These are phyloP conservation scores for Globisporangium paddicum DNA, from an alignment of 352 stramenopile genomes.

Conservation along the genomic window DNA sequence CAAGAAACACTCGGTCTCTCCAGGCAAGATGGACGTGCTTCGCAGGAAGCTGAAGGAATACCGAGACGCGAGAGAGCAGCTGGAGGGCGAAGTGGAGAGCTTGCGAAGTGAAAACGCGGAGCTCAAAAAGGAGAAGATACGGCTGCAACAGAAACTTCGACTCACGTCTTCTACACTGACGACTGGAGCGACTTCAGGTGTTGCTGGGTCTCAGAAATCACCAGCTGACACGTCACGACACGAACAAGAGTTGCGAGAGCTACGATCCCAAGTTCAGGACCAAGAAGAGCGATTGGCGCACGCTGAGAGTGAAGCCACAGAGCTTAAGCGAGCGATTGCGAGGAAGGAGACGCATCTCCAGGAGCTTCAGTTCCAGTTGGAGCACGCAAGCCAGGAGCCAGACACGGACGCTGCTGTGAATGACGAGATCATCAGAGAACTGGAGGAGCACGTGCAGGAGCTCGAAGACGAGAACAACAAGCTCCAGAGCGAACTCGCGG, in stretches of 20 bases:
- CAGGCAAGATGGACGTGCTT: conserved; percentile 38
- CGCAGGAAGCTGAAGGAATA: conserved; percentile 41
- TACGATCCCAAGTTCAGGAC: conserved; percentile 18
- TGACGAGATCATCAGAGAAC: conserved; percentile 3
- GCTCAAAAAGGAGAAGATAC: conserved; percentile 56
- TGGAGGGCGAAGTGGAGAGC: conserved; percentile 37
- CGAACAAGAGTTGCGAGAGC: conserved; percentile 18
- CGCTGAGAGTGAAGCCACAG: background rate
- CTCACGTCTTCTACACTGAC: conserved; percentile 24
- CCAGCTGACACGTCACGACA: background rate
- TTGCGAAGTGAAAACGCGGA: conserved; percentile 31
- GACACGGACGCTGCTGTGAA: background rate
- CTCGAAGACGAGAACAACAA: conserved; percentile 73
- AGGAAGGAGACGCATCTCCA: conserved; percentile 15
- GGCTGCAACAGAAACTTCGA: conserved; percentile 64
- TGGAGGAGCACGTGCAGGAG: conserved; percentile 11
- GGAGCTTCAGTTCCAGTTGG: conserved; percentile 22
- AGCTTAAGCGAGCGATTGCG: background rate
- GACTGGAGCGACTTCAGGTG: conserved; percentile 2
- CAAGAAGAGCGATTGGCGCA: conserved; percentile 15
- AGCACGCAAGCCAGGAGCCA: background rate
- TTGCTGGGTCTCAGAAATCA: conserved; percentile 4
- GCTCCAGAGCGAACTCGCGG: conserved; percentile 74
- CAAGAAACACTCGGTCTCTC: conserved; percentile 30
- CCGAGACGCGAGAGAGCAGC: conserved; percentile 32